These are phyloP conservation scores for Aspergillus panamensis DNA, from an alignment of 495 filamentous ascomycete species.

Conservation along the genomic window DNA sequence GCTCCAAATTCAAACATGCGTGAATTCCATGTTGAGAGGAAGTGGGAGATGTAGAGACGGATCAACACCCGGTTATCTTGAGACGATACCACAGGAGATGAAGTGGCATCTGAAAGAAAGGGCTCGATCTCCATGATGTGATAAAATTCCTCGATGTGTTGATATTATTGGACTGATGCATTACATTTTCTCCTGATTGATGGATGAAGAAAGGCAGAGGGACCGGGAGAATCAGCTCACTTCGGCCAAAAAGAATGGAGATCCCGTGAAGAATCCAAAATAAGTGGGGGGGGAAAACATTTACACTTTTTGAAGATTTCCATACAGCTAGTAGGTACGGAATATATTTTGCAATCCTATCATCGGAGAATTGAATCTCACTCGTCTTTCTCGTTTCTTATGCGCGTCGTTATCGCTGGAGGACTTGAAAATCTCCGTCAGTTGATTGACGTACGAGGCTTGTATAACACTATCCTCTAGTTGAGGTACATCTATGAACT, in stretches of 20 bases:
- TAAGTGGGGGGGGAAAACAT: not conserved
- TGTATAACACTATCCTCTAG: no score
- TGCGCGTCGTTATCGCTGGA: no score
- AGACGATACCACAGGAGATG: not conserved
- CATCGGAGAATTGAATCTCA: no score
- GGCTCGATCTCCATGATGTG: conserved; percentile 9
- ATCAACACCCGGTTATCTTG: conserved; percentile 19
- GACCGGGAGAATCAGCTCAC: not conserved
- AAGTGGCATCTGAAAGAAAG: conserved; percentile 1
- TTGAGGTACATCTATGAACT: no score
- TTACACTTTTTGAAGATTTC: no score
- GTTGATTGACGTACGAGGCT: no score
- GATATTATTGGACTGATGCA: not conserved
- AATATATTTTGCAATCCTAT: no score
- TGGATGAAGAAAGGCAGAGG: not conserved
- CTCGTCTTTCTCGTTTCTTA: no score
- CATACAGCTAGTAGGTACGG: no score
- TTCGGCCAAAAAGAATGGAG: not conserved
- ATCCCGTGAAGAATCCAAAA: not conserved
- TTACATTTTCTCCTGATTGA: not conserved
- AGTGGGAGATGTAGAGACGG: conserved; percentile 54
- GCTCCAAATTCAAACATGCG: conserved; percentile 65
- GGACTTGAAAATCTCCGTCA: no score
- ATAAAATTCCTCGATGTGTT: not conserved
- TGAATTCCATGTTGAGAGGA: conserved; percentile 69